Evolutionary conservation across 2,329 filamentous ascomycete species (phyloP).

Genomic region (Xylariales sp.): DNA sequence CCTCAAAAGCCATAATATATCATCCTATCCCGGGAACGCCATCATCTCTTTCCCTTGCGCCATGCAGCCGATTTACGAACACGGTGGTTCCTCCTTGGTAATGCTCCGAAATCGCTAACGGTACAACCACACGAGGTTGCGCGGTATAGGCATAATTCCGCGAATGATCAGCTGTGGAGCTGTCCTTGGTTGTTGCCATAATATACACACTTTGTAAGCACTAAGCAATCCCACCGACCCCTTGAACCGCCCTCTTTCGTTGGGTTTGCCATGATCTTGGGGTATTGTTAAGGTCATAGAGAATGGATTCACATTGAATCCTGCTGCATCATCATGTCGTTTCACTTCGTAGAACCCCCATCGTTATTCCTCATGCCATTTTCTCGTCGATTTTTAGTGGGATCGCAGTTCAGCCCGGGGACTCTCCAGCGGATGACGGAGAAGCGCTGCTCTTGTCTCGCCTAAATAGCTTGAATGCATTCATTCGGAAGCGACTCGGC

Average conservation of each 20-base stretch:
- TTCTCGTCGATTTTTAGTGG: too few relatives aligned
- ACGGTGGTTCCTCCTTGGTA: neutral
- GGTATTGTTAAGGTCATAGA: neutral
- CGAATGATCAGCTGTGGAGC: neutral
- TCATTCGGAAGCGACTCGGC: constrained; percentile 60
- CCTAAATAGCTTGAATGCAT: constrained; percentile 53
- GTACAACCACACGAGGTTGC: too few relatives aligned
- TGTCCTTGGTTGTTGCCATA: neutral
- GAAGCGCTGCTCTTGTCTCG: constrained; percentile 43
- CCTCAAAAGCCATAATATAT: neutral
- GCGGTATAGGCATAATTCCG: neutral
- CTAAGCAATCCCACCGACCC: neutral
- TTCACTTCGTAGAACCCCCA: neutral
- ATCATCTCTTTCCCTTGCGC: neutral
- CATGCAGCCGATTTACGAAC: neutral
- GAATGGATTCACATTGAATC: neutral
- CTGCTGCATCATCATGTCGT: neutral
- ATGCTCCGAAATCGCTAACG: constrained; percentile 1
- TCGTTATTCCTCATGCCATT: neutral
- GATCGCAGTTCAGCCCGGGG: constrained; percentile 4
- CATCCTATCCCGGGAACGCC: neutral
- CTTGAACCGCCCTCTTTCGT: neutral
- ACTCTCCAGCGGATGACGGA: constrained; percentile 15
- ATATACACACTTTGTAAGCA: constrained; percentile 6
- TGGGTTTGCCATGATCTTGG: constrained; percentile 1